Base-by-base conservation (phyloP, 129 eudicot genomes). In the Centrapalus pauciflorus region DNA sequence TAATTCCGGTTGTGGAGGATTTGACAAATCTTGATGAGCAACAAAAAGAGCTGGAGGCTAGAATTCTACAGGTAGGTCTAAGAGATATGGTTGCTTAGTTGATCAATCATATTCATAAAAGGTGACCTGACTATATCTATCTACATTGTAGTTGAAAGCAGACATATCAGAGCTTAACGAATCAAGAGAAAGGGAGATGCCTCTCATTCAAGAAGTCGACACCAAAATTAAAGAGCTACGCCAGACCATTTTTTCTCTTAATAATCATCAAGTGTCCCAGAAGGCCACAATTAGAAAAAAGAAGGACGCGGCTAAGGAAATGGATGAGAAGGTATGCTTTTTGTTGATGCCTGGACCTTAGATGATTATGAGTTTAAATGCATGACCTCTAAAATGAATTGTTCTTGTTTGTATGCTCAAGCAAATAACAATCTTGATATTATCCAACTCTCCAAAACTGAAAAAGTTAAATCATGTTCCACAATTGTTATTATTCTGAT, bases 151-250 rank as follows among this genome's bases (percentile, higher is more conserved):
- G 98, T 65, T 82, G 69, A 76, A 81, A 35, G 72, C 72, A 46
- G 96, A 88, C 70, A 77, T 85, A 71, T 73, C 84, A 65, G 87
- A 81, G 73, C 30, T 55, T 20, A 79, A 88, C 21, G 84, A 88
- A 62, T 71, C 77, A 56, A 79, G 87, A 71, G 98, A 88, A 66
- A 79, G 71, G 64, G 95, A 93, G 79, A 75, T 76, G 86, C 92
- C 96, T 7, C 74, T 65, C 8, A 79, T 88, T 61, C 89, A 85
- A 65, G 96, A 93, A 76, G 64, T 82, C 25, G 90, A 82, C 20
- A 62, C 77, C 14, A 82, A 86, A 72, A 79, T 93, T 61, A 80
- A 85, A 64, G 87, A 88, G 71, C 70, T 93, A 69, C 71, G 77
- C 3, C 89, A 93, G 70, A 32, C 71, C 8, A 81, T 88, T 78